phyloP scores from a whole-genome alignment of 331 rosid genomes.

The Quercus tomentella region DNA sequence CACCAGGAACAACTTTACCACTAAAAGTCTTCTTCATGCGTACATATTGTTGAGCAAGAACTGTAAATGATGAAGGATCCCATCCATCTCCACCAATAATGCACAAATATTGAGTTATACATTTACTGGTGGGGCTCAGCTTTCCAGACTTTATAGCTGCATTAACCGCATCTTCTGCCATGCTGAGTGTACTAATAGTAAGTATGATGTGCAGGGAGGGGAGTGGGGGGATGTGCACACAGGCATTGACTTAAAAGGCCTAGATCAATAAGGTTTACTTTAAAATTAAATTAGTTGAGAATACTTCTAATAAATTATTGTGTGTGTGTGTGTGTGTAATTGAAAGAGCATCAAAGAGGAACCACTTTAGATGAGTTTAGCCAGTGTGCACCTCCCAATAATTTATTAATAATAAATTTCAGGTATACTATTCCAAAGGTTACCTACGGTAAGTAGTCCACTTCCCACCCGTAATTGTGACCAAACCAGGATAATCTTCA shows the following conservation, averaged over 20 bases:
- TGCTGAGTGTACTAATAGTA: conserved; percentile 54
- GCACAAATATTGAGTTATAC: conserved; percentile 58
- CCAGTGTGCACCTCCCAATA: not conserved
- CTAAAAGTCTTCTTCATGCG: conserved; percentile 75
- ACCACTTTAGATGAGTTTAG: not conserved
- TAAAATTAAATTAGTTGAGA: not conserved
- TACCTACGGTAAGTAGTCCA: conserved; percentile 99
- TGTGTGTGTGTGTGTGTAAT: not conserved
- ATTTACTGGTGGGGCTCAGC: conserved; percentile 58
- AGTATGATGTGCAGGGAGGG: conserved; percentile 18
- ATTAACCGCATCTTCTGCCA: conserved; percentile 99
- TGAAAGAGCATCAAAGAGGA: not conserved
- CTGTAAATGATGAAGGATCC: conserved; percentile 89
- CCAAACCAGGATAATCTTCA: conserved; percentile 96
- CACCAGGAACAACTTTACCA: conserved; percentile 89
- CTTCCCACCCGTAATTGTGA: conserved; percentile 98
- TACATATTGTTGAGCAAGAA: conserved; percentile 79
- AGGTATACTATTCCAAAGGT: conserved; percentile 17
- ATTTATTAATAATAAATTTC: conserved; percentile 10
- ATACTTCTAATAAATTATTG: not conserved
- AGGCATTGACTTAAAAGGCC: not conserved
- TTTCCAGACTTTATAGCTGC: conserved; percentile 92
- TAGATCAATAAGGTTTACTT: not conserved
- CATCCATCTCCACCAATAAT: conserved; percentile 91
- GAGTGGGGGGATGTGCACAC: not conserved